Conservation (phyloP, 345 rosid genomes). For the Eucalyptus marginata region DNA sequence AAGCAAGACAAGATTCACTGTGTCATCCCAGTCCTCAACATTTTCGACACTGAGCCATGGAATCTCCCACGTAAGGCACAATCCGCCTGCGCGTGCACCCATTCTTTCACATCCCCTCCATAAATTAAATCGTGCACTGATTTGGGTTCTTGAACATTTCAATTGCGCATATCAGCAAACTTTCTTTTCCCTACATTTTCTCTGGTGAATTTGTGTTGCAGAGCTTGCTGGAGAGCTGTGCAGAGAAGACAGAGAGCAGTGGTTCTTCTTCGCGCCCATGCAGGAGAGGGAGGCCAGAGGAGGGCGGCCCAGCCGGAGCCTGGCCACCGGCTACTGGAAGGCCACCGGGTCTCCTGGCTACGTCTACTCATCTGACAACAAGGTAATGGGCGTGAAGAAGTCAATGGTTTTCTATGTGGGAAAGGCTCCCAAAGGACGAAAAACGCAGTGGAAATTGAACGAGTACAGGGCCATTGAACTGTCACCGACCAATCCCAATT, state of each 20-base stretch:
- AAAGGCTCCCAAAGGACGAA: constrained; percentile 58
- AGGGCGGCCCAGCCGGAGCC: constrained; percentile 65
- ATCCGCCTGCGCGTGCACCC: background rate
- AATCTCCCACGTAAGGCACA: constrained; percentile 50
- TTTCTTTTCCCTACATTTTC: background rate
- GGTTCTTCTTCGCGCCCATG: constrained; percentile 82
- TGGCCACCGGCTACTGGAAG: constrained; percentile 85
- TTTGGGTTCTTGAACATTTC: background rate
- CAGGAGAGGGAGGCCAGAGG: constrained; percentile 79
- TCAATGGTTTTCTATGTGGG: constrained; percentile 86
- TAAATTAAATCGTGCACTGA: background rate
- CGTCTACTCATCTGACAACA: constrained; percentile 52
- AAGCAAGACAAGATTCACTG: constrained; percentile 25
- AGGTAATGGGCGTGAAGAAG: constrained; percentile 67
- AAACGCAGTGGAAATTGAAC: background rate
- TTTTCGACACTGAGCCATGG: constrained; percentile 56
- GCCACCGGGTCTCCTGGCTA: constrained; percentile 77
- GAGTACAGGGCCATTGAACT: background rate
- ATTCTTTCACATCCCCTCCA: background rate
- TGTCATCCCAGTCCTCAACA: constrained; percentile 44
- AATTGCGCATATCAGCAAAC: background rate
- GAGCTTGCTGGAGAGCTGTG: constrained; percentile 56
- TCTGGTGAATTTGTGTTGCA: constrained; percentile 10
- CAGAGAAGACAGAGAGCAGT: constrained; percentile 59
- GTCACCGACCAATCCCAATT: background rate